A percentile compares a stretch with the other conserved stretches of the same genome.
Evolutionary conservation across 2,329 filamentous ascomycete species (phyloP).

Genomic region (Sarocladiaceae sp.): DNA sequence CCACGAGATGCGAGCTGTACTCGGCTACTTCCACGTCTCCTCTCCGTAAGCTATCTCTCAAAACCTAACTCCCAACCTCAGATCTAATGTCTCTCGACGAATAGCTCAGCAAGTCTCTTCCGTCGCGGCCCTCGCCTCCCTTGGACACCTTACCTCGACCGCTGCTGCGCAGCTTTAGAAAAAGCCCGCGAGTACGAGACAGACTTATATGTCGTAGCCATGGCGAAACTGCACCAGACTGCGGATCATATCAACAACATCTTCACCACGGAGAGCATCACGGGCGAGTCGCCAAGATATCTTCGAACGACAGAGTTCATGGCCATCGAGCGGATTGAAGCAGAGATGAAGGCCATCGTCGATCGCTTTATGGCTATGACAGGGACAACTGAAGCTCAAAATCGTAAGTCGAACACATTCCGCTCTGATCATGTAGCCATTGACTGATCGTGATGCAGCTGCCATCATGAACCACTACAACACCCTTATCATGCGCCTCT

Average conservation of each 20-base stretch:
- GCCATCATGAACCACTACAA: not conserved
- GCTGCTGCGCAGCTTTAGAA: constrained; percentile 27
- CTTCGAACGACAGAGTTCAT: not conserved
- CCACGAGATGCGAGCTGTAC: constrained; percentile 33
- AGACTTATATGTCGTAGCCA: constrained; percentile 26
- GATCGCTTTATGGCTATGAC: not conserved
- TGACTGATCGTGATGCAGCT: not conserved
- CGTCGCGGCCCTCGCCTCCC: constrained; percentile 25
- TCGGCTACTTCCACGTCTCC: constrained; percentile 35
- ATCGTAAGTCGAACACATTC: not conserved
- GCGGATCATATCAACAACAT: constrained; percentile 23
- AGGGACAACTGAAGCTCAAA: not conserved
- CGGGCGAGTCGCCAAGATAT: not conserved
- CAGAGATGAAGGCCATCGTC: not conserved
- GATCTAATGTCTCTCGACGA: not conserved
- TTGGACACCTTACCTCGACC: constrained; percentile 27
- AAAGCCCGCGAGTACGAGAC: constrained; percentile 24
- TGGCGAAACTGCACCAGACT: constrained; percentile 30
- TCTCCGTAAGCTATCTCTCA: constrained; percentile 23
- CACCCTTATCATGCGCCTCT: not conserved
- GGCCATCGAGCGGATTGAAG: not conserved
- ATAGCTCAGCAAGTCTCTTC: constrained; percentile 23
- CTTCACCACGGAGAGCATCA: constrained; percentile 9
- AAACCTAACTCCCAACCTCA: not conserved
- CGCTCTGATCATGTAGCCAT: not conserved